These are phyloP conservation scores for Plasmodium gonderi DNA, from an alignment of 169 alveolate species.

Conservation along the genomic window DNA sequence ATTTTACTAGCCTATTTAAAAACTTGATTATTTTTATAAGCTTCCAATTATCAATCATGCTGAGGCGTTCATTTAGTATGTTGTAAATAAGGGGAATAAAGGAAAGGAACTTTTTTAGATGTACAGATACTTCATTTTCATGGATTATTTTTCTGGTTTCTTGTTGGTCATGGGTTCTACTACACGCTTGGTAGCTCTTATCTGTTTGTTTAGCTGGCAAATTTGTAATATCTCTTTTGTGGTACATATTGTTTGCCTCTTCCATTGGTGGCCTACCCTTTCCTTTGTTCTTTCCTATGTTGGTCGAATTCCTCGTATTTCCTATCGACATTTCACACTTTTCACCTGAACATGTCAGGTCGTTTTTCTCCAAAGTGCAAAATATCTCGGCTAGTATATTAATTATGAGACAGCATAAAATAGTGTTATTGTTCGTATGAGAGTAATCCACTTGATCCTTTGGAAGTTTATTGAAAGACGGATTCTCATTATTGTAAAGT, in stretches of 20 bases:
- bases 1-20: conserved; percentile 22
- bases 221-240: too few species aligned
- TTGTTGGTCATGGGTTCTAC: not conserved
- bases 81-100: conserved; percentile 46
- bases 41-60: conserved; percentile 49
- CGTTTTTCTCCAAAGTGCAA: not conserved
- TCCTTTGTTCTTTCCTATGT: too few species aligned
- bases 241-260: too few species aligned
- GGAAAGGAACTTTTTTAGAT: conserved; percentile 24
- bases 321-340: not conserved
- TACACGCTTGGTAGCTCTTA: not conserved
- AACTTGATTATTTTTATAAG: conserved; percentile 31
- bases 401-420: conserved; percentile 34
- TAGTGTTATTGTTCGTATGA: conserved; percentile 17
- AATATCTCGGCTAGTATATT: conserved; percentile 45
- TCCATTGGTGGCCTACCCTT: not conserved
- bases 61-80: conserved; percentile 27
- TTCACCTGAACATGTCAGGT: not conserved
- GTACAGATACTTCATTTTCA: not conserved
- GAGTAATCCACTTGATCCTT: not conserved
- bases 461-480: conserved; percentile 11
- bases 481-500: conserved; percentile 10
- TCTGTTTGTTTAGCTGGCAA: too few species aligned
- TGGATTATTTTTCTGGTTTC: not conserved
- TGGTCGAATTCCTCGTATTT: too few species aligned